A percentile compares a stretch with the other conserved stretches of the same genome.
These are phyloP conservation scores for Beauveria sp. DNA, from an alignment of 2,329 filamentous ascomycete genomes.

Conservation along the genomic window DNA sequence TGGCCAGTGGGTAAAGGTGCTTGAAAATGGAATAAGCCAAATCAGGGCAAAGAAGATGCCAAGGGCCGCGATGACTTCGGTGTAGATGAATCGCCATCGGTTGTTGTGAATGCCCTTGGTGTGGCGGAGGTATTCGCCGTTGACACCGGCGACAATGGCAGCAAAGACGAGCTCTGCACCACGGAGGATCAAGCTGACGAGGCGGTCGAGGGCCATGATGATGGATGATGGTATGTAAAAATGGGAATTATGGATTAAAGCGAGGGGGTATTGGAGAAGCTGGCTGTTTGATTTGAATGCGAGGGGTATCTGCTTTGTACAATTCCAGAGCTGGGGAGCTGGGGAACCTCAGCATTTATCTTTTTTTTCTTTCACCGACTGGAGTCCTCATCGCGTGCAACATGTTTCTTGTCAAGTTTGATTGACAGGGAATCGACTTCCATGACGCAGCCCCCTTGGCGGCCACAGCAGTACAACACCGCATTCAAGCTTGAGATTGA, in stretches of 20 bases:
- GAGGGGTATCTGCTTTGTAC: background rate
- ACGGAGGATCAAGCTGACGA: slow-evolving; percentile 32
- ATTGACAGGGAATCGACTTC: background rate
- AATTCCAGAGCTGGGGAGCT: background rate
- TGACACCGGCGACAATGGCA: slow-evolving; percentile 64
- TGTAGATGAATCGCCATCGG: slow-evolving; percentile 63
- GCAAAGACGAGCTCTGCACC: slow-evolving; percentile 56
- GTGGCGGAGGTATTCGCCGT: slow-evolving; percentile 56
- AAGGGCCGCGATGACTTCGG: slow-evolving; percentile 61
- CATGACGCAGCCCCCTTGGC: slow-evolving; percentile 9
- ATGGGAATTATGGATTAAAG: background rate
- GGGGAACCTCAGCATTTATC: background rate
- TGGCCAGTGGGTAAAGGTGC: slow-evolving; percentile 62
- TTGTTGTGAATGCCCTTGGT: slow-evolving; percentile 43
- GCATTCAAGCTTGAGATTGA: background rate
- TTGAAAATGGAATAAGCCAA: slow-evolving; percentile 65
- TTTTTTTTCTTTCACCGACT: background rate
- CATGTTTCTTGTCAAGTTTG: background rate
- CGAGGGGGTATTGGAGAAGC: background rate
- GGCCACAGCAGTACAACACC: background rate
- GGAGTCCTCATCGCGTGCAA: background rate
- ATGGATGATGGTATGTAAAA: background rate
- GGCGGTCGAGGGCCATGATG: slow-evolving; percentile 32
- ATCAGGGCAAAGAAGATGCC: slow-evolving; percentile 62
- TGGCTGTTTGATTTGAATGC: background rate